These are phyloP conservation scores for Ogataea paraovalis DNA, from an alignment of 805 yeast species.

Conservation along the genomic window DNA sequence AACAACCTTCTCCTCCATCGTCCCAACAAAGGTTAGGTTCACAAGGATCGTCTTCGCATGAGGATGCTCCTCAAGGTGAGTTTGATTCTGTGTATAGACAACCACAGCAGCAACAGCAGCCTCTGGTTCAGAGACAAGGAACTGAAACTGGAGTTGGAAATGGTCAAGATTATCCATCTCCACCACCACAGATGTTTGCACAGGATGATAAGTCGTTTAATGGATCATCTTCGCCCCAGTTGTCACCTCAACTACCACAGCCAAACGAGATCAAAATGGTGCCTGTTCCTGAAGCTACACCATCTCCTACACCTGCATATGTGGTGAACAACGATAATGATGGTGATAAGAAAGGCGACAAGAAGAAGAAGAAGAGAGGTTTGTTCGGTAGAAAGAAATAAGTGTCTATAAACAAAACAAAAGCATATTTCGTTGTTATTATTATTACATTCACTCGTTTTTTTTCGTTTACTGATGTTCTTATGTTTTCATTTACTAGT, in stretches of 20 bases:
- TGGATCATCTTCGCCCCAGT: neutral
- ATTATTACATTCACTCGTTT: no score
- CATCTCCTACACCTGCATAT: slow-evolving; percentile 44
- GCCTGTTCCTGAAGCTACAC: slow-evolving; percentile 28
- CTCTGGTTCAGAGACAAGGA: no score
- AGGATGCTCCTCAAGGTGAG: neutral
- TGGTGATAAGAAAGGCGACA: slow-evolving; percentile 27
- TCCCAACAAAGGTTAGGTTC: neutral
- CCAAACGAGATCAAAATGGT: neutral
- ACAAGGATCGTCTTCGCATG: neutral
- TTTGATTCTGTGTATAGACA: neutral
- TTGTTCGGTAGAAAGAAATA: slow-evolving; percentile 69
- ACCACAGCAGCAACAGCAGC: neutral
- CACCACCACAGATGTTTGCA: neutral
- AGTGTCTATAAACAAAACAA: no score
- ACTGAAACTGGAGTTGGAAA: no score
- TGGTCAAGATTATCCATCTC: slow-evolving; percentile 6
- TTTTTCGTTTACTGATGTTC: no score
- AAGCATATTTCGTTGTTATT: no score
- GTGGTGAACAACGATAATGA: slow-evolving; percentile 41
- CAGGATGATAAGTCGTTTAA: neutral
- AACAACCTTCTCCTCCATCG: neutral
- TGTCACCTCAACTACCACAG: neutral
- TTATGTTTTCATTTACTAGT: no score
- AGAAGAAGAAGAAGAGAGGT: slow-evolving; percentile 57